Conservation (phyloP, 83 land plant species). For the Picea engelmannii region DNA sequence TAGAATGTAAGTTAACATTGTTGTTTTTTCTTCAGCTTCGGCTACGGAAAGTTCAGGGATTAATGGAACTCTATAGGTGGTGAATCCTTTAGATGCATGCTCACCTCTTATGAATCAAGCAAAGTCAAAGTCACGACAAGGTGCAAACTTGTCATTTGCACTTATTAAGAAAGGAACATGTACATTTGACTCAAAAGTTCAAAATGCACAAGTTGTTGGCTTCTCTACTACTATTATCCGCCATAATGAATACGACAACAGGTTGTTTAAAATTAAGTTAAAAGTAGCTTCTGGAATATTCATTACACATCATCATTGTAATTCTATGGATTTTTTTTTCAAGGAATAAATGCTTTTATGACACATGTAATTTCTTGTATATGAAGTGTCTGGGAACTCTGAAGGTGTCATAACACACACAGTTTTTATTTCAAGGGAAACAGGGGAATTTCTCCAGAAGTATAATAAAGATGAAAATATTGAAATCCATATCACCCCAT, state of each 20-base stretch:
- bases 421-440: conserved; percentile 60
- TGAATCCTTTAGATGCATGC: conserved; percentile 79
- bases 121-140: conserved; percentile 14
- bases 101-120: conserved; percentile 37
- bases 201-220: conserved; percentile 64
- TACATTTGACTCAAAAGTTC: conserved; percentile 57
- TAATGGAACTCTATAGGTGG: conserved; percentile 48
- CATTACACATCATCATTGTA: background rate
- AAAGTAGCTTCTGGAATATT: background rate
- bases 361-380: background rate
- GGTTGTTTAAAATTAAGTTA: conserved; percentile 43
- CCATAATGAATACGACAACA: conserved; percentile 47
- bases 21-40: conserved; percentile 41
- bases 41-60: conserved; percentile 38
- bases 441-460: conserved; percentile 47
- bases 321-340: background rate
- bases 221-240: conserved; percentile 53
- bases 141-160: conserved; percentile 43
- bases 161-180: conserved; percentile 73
- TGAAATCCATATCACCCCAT: conserved; percentile 54
- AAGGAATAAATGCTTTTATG: background rate
- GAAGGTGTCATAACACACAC: conserved; percentile 65
- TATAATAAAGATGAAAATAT: conserved; percentile 38
- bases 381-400: conserved; percentile 81
- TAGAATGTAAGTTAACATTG: too few species aligned